Evolutionary conservation across 1,284 basidiomycete genomes (phyloP).

Genomic region (Tilletiopsis washingtonensis): DNA sequence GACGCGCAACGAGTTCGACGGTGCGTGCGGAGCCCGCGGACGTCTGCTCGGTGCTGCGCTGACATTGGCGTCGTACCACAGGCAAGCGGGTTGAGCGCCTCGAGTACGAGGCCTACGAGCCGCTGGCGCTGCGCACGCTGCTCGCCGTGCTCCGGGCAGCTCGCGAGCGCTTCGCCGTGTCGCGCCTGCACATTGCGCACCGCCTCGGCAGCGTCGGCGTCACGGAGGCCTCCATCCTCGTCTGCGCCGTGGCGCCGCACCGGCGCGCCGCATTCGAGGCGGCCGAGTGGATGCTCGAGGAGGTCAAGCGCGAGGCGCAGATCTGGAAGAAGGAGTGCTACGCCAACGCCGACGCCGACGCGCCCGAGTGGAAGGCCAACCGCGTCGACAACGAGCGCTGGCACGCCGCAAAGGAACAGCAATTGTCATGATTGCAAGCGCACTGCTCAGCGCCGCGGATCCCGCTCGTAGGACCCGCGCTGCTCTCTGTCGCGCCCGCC

Average conservation of each 20-base stretch:
- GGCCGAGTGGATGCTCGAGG: constrained; percentile 72
- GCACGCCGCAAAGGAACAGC: too few relatives aligned
- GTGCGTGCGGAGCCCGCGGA: constrained; percentile 34
- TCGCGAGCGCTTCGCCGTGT: background rate
- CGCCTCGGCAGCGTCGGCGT: constrained; percentile 70
- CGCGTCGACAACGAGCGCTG: too few relatives aligned
- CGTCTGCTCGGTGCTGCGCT: constrained; percentile 24
- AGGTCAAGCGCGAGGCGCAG: constrained; percentile 70
- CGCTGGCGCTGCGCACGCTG: constrained; percentile 66
- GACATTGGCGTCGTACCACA: constrained; percentile 40
- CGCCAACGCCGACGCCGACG: too few relatives aligned
- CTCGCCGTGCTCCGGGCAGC: constrained; percentile 8
- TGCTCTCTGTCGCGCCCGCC: too few relatives aligned
- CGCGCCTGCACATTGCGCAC: constrained; percentile 60
- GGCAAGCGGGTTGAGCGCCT: constrained; percentile 65
- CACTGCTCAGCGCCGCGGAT: too few relatives aligned
- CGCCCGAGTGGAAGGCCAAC: too few relatives aligned
- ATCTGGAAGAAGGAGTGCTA: constrained; percentile 79
- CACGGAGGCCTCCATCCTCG: constrained; percentile 70
- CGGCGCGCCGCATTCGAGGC: constrained; percentile 69
- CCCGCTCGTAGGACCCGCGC: too few relatives aligned
- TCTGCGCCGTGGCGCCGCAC: constrained; percentile 77
- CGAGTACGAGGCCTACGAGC: constrained; percentile 71
- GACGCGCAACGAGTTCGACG: constrained; percentile 59
- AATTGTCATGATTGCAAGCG: too few relatives aligned